Percentiles rank a stretch among this genome's conserved stretches.
These are phyloP conservation scores for Didymella sp. DNA, from an alignment of 2,329 filamentous ascomycete species.

Conservation along the genomic window DNA sequence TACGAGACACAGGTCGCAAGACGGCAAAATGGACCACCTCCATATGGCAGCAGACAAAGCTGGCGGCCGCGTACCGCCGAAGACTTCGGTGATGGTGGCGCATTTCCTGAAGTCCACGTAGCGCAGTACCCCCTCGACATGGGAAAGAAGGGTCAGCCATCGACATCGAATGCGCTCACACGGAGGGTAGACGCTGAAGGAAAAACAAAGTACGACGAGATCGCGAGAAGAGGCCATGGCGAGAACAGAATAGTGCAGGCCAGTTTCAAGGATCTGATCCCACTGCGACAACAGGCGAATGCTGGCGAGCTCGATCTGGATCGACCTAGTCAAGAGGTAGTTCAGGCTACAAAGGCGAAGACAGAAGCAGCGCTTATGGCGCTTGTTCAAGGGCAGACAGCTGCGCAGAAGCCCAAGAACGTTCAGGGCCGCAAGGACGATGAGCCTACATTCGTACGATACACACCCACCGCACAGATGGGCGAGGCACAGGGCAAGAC, in stretches of 20 bases:
- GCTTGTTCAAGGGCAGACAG: slow-evolving; percentile 83
- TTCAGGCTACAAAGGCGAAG: slow-evolving; percentile 81
- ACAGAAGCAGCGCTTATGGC: slow-evolving; percentile 85
- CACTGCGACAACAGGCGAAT: slow-evolving; percentile 88
- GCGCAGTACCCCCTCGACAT: slow-evolving; percentile 97
- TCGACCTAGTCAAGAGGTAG: slow-evolving; percentile 82
- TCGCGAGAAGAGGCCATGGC: slow-evolving; percentile 86
- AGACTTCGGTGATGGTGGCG: slow-evolving; percentile 95
- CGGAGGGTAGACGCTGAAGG: slow-evolving; percentile 90
- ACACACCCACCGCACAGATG: slow-evolving; percentile 97
- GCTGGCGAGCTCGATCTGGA: slow-evolving; percentile 89
- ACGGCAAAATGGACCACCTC: slow-evolving; percentile 79
- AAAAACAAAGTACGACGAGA: slow-evolving; percentile 95
- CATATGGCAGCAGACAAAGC: slow-evolving; percentile 84
- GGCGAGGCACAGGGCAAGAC: slow-evolving; percentile 85
- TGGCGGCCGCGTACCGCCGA: slow-evolving; percentile 90
- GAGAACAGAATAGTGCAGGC: slow-evolving; percentile 87
- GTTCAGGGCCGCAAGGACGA: slow-evolving; percentile 80
- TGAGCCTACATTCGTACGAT: slow-evolving; percentile 92
- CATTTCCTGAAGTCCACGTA: slow-evolving; percentile 91
- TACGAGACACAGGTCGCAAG: slow-evolving; percentile 80
- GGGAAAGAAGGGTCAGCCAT: slow-evolving; percentile 72
- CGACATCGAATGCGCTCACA: slow-evolving; percentile 83
- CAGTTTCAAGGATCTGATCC: slow-evolving; percentile 96
- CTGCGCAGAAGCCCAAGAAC: slow-evolving; percentile 95